Evolutionary conservation across 441 rosid species (phyloP), one percentile per base, ranked within the genome.

Genomic region (Pelargonium fulgidum): DNA sequence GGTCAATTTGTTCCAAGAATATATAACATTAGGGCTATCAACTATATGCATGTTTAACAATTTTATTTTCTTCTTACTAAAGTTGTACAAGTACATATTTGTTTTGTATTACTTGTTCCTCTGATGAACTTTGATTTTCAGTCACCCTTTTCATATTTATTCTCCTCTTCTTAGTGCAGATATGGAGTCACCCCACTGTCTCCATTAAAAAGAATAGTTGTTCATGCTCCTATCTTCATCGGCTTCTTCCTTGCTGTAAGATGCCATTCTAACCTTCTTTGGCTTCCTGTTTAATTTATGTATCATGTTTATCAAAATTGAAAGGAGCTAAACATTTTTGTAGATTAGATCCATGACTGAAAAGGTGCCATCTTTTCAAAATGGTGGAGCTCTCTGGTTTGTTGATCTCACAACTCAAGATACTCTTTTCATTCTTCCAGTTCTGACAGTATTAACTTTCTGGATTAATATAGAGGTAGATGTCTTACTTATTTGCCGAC

Each of bases 331-430:
- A 19, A 58, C 7, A 61, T 54, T 13, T 67, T 5, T 75, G 69
- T 72, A 81, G 87, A 80, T 84, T 66, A 72, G 78, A 67, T 78
- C 78, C 71, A 84, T 84, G 87, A 83, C 82, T 0, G 87, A 81
- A 76, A 84, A 84, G 73, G 83, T 84, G 61, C 87, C 85, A 3
- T 84, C 87, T 62, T 84, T 84, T 72, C 75, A 80, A 62, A 84
- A 76, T 67, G 87, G 87, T 54, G 85, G 87, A 74, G 70, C 81
- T 69, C 84, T 81, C 56, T 84, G 87, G 85, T 84, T 81, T 72
- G 67, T 70, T 71, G 85, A 84, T 73, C 83, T 84, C 62, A 73
- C 85, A 36, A 81, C 82, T 70, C 80, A 82, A 39, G 87, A 84
- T 81, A 69, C 74, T 72, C 75, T 77, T n/a, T 81, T 58, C 69